These are phyloP conservation scores for Pestalotiopsis sp. DNA, from an alignment of 2,329 filamentous ascomycete genomes.

Conservation along the genomic window DNA sequence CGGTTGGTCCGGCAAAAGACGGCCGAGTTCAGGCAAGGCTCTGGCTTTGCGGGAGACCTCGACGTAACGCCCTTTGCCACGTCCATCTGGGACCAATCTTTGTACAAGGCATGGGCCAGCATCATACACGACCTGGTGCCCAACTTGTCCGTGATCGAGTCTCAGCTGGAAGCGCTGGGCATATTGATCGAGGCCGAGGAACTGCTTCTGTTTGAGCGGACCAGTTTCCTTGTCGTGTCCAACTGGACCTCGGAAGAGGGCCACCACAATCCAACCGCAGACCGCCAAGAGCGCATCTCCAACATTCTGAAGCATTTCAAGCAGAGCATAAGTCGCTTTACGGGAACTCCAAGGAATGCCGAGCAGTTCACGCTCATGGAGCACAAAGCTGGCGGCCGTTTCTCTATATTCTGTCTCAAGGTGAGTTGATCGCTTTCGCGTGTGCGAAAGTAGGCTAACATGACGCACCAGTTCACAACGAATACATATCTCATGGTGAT, in stretches of 20 bases:
- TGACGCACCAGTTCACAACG: constrained; percentile 68
- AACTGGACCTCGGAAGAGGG: constrained; percentile 81
- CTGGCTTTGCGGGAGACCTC: constrained; percentile 49
- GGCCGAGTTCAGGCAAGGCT: constrained; percentile 49
- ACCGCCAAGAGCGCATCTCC: constrained; percentile 90
- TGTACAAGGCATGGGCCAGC: constrained; percentile 97
- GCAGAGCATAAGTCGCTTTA: constrained; percentile 77
- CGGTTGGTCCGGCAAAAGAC: constrained; percentile 77
- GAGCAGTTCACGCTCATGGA: constrained; percentile 83
- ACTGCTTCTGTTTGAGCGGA: constrained; percentile 91
- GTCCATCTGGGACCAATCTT: constrained; percentile 96
- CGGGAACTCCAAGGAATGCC: constrained; percentile 76
- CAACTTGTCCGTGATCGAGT: constrained; percentile 85
- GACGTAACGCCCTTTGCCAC: constrained; percentile 88
- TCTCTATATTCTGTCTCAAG: constrained; percentile 92
- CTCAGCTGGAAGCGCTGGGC: constrained; percentile 80
- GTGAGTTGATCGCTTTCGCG: background rate
- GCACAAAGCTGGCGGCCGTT: constrained; percentile 74
- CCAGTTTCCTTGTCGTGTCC: constrained; percentile 95
- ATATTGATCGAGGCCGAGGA: constrained; percentile 90
- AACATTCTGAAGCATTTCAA: constrained; percentile 99
- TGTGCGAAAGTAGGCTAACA: background rate
- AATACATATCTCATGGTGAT: constrained; percentile 97
- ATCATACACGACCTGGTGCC: constrained; percentile 99
- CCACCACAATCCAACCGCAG: constrained; percentile 80